Percentiles rank a stretch among this genome's conserved stretches.
Conservation (phyloP, 176 grass and related monocot genomes). For the Carex littledalei region DNA sequence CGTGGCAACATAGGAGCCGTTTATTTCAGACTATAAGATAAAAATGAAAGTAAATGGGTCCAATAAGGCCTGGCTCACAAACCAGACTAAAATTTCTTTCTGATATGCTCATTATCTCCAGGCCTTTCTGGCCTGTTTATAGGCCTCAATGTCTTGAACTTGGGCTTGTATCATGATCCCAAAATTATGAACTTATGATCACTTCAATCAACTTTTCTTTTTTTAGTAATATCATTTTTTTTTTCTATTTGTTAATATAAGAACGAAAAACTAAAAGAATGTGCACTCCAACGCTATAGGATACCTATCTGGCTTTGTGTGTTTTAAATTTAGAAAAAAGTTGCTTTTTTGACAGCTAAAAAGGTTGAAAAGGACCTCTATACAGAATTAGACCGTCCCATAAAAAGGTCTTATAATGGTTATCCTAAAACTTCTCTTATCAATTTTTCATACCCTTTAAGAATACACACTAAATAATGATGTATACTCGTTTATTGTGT, state of each 20-base stretch:
- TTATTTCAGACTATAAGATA: background rate
- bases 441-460: background rate
- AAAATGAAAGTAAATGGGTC: background rate
- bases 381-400: background rate
- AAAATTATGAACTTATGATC: too few relatives aligned
- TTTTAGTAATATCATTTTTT: too few relatives aligned
- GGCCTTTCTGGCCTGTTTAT: background rate
- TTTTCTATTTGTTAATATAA: too few relatives aligned
- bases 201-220: too few relatives aligned
- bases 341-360: background rate
- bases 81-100: background rate
- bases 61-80: background rate
- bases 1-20: background rate
- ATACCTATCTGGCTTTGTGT: background rate
- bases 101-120: background rate
- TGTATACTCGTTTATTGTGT: background rate
- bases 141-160: background rate
- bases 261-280: background rate
- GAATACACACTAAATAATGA: background rate
- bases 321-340: background rate
- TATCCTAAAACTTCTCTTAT: background rate
- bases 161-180: too few relatives aligned
- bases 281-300: background rate
- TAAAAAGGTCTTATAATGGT: background rate
- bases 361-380: background rate